Evolutionary conservation across 192 early-diverging fungal species (phyloP).

Genomic region (Rhizophagus clarus): DNA sequence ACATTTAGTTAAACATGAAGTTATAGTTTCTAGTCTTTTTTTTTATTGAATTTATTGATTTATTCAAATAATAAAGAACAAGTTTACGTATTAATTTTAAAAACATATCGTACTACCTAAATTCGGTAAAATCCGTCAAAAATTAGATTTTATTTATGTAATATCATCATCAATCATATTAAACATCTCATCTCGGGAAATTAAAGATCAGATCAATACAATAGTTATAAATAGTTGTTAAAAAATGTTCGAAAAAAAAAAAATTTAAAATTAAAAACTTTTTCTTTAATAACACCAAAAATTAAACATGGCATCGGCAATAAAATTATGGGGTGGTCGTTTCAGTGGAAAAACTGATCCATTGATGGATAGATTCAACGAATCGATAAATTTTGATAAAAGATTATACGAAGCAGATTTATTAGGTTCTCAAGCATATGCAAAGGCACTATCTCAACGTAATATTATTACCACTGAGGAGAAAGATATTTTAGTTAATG

Average conservation of each 20-base stretch:
- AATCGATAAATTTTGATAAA: conserved; percentile 90
- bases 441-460: conserved; percentile 71
- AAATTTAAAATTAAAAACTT: neutral
- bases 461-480: conserved; percentile 82
- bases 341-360: conserved; percentile 92
- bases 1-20: too few relatives aligned
- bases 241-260: neutral
- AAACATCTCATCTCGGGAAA: neutral
- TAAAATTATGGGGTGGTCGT: conserved; percentile 84
- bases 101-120: too few relatives aligned
- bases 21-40: too few relatives aligned
- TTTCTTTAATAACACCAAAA: neutral
- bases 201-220: neutral
- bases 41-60: too few relatives aligned
- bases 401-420: conserved; percentile 92
- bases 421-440: conserved; percentile 86
- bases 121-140: neutral
- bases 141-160: neutral
- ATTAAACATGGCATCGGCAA: neutral
- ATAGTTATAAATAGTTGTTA: too few relatives aligned
- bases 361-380: conserved; percentile 96
- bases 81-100: too few relatives aligned
- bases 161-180: neutral
- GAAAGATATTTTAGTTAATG: conserved; percentile 67
- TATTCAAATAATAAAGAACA: too few relatives aligned